Percentiles rank a stretch among this genome's conserved stretches.
Conservation (phyloP, 164 flowering plant genomes). For the Umbellularia californica region DNA sequence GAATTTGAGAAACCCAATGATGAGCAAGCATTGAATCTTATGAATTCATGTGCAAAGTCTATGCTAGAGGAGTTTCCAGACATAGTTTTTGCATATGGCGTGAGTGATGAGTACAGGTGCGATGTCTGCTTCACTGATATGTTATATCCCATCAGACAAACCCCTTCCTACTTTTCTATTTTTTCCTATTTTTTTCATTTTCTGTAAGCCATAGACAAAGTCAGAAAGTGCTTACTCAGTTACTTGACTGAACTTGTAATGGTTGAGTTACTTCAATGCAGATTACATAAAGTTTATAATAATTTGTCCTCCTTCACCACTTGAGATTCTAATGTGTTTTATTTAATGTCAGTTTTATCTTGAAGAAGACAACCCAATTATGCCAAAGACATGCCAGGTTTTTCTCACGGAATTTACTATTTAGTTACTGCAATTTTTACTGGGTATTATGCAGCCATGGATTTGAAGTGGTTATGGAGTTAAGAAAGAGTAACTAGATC, state of each 20-base stretch:
- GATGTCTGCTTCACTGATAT: background rate
- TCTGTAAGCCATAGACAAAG: no score
- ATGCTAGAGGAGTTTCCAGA: conserved; percentile 66
- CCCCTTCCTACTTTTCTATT: no score
- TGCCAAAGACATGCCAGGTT: conserved; percentile 65
- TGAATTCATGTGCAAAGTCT: conserved; percentile 85
- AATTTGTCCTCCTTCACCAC: background rate
- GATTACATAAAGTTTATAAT: background rate
- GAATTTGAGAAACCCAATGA: conserved; percentile 90
- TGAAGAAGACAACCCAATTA: conserved; percentile 54
- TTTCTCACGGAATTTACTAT: background rate
- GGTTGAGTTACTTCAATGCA: no score
- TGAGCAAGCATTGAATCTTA: conserved; percentile 64
- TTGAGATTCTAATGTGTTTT: conserved; percentile 8
- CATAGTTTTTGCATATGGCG: conserved; percentile 75
- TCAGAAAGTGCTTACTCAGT: no score
- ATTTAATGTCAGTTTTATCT: conserved; percentile 57
- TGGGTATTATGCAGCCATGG: background rate
- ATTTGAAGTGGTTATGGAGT: background rate
- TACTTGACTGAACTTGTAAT: no score
- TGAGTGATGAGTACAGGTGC: conserved; percentile 94
- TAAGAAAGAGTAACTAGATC: no score
- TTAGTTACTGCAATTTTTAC: background rate
- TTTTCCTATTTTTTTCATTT: no score
- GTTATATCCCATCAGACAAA: background rate